Conservation (phyloP, 495 filamentous ascomycete genomes). For the Penicillium bovifimosum region DNA sequence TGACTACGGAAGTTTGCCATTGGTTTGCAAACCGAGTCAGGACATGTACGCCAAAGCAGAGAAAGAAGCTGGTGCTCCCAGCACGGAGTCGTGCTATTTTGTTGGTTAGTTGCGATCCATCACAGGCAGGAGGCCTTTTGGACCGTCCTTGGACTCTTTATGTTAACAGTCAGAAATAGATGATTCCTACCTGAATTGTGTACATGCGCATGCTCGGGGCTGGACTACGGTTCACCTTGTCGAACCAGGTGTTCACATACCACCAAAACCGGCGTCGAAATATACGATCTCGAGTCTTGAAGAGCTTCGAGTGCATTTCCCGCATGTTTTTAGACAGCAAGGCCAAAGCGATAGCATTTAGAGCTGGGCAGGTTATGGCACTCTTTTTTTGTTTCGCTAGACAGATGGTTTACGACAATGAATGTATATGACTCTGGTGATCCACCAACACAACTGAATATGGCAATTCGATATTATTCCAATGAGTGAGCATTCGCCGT, state of each 20-base stretch:
- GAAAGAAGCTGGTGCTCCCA: conserved; percentile 55
- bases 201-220: conserved; percentile 63
- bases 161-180: conserved; percentile 45
- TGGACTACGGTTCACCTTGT: conserved; percentile 82
- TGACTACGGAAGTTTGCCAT: conserved; percentile 62
- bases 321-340: conserved; percentile 62
- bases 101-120: conserved; percentile 58
- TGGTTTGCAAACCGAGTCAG: conserved; percentile 79
- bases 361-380: conserved; percentile 3
- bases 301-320: conserved; percentile 67
- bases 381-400: neutral
- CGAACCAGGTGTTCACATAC: conserved; percentile 58
- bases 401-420: conserved; percentile 5
- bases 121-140: neutral
- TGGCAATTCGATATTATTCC: neutral
- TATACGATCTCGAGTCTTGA: conserved; percentile 66
- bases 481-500: neutral
- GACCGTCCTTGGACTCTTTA: neutral
- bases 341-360: conserved; percentile 2
- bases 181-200: conserved; percentile 74
- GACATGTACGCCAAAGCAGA: conserved; percentile 81
- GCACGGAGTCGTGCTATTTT: conserved; percentile 67
- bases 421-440: conserved; percentile 4
- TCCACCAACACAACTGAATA: neutral
- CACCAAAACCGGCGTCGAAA: conserved; percentile 54